Evolutionary conservation across 768 basidiomycete species (phyloP).

Genomic region (Cytidiella melzeri): DNA sequence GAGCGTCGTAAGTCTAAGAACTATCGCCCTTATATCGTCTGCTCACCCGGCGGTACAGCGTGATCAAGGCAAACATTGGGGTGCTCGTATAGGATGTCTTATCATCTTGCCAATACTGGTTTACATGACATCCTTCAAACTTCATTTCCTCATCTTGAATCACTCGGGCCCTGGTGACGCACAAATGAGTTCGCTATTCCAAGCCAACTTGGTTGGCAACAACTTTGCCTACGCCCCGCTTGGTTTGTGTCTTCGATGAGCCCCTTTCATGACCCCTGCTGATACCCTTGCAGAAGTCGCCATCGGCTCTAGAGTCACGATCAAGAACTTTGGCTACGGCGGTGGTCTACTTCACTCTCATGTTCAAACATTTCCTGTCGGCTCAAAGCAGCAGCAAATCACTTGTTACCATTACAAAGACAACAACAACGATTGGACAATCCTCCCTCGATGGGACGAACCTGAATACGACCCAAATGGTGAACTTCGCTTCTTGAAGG

Average conservation of each 20-base stretch:
- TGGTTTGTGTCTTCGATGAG: constrained; percentile 38
- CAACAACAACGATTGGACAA: constrained; percentile 87
- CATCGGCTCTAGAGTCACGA: constrained; percentile 81
- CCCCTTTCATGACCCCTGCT: not conserved
- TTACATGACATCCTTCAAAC: constrained; percentile 92
- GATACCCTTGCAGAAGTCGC: constrained; percentile 59
- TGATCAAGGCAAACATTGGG: constrained; percentile 89
- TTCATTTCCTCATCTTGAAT: constrained; percentile 92
- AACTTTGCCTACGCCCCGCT: constrained; percentile 90
- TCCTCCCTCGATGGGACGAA: constrained; percentile 81
- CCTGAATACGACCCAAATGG: constrained; percentile 58
- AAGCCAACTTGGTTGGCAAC: constrained; percentile 92
- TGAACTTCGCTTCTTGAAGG: constrained; percentile 60
- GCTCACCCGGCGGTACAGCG: constrained; percentile 39
- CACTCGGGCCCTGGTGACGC: constrained; percentile 95
- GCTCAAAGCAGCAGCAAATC: constrained; percentile 91
- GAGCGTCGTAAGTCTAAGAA: constrained; percentile 56
- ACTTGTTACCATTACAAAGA: constrained; percentile 99
- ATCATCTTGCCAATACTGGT: constrained; percentile 88
- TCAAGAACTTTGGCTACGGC: constrained; percentile 98
- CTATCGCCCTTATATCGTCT: not conserved
- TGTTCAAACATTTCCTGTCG: constrained; percentile 89
- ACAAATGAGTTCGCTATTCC: constrained; percentile 98
- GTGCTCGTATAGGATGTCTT: constrained; percentile 75
- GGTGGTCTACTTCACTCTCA: constrained; percentile 97